phyloP scores from a whole-genome alignment of 768 basidiomycete genomes.

The Chalciporus piperatus region DNA sequence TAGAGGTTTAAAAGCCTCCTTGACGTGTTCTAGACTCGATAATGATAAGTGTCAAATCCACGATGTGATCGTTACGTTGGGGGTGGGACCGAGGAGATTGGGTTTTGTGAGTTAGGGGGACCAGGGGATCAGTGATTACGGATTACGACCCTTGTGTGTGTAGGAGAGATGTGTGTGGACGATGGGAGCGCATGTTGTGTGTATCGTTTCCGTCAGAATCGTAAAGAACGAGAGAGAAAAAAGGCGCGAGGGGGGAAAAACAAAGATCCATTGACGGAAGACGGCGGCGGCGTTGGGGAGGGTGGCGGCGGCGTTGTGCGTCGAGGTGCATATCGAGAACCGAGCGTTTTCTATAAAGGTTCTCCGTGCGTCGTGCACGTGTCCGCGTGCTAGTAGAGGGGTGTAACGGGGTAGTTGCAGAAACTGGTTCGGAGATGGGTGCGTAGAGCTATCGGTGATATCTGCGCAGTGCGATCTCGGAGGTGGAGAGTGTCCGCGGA shows the following conservation, averaged over 20 bases:
- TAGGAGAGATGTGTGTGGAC: not conserved
- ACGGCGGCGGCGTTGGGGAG: no score
- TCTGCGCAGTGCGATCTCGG: not conserved
- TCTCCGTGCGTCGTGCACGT: not conserved
- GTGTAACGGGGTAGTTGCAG: no score
- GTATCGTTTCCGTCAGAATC: no score
- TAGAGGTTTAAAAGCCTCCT: slow-evolving; percentile 8
- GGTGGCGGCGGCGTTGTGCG: slow-evolving; percentile 8
- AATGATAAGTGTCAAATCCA: no score
- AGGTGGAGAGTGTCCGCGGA: not conserved
- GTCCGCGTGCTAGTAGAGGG: no score
- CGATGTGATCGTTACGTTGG: not conserved
- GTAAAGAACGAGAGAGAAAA: no score
- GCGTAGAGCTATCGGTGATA: no score
- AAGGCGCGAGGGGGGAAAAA: no score
- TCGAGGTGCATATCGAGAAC: not conserved
- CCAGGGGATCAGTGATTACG: not conserved
- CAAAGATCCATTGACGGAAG: no score
- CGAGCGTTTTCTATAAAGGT: not conserved
- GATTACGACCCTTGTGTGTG: not conserved
- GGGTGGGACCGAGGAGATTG: slow-evolving; percentile 9
- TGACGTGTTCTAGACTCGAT: slow-evolving; percentile 7
- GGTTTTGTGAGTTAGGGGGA: slow-evolving; percentile 5
- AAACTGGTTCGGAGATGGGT: no score
- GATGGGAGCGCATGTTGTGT: no score